phyloP scores from a whole-genome alignment of 2,329 filamentous ascomycete species.

The Lachnellula cervina region DNA sequence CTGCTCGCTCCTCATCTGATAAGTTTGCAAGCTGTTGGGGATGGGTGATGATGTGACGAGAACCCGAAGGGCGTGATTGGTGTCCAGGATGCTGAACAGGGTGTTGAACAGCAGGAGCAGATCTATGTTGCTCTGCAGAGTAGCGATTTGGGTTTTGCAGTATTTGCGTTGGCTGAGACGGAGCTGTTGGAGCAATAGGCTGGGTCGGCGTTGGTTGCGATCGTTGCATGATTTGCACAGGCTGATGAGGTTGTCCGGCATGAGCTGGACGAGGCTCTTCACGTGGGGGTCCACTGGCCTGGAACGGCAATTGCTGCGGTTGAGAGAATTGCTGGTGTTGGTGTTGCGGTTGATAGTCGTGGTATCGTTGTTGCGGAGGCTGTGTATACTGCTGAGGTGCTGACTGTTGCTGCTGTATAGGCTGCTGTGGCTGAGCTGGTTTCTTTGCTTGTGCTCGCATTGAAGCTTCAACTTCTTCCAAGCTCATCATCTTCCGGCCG shows the following conservation, averaged over 20 bases:
- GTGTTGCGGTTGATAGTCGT: conserved; percentile 20
- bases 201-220: conserved; percentile 22
- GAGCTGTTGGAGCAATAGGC: conserved; percentile 37
- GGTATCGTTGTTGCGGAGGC: conserved; percentile 9
- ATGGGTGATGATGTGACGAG: conserved; percentile 56
- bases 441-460: conserved; percentile 69
- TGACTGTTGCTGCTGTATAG: conserved; percentile 23
- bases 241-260: conserved; percentile 19
- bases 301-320: conserved; percentile 7
- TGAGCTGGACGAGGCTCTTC: conserved; percentile 19
- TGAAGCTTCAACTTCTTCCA: conserved; percentile 94
- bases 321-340: conserved; percentile 24
- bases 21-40: conserved; percentile 71
- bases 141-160: conserved; percentile 72
- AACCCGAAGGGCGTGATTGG: conserved; percentile 34
- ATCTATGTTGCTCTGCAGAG: conserved; percentile 41
- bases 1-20: conserved; percentile 76
- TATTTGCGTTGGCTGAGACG: conserved; percentile 65
- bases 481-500: conserved; percentile 79
- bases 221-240: conserved; percentile 28
- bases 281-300: conserved; percentile 22
- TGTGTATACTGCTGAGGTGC: conserved; percentile 18
- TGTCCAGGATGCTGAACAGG: conserved; percentile 30
- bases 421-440: conserved; percentile 34
- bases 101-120: conserved; percentile 35